phyloP scores from a whole-genome alignment of 495 filamentous ascomycete genomes.

The Trichocladium antarcticum region DNA sequence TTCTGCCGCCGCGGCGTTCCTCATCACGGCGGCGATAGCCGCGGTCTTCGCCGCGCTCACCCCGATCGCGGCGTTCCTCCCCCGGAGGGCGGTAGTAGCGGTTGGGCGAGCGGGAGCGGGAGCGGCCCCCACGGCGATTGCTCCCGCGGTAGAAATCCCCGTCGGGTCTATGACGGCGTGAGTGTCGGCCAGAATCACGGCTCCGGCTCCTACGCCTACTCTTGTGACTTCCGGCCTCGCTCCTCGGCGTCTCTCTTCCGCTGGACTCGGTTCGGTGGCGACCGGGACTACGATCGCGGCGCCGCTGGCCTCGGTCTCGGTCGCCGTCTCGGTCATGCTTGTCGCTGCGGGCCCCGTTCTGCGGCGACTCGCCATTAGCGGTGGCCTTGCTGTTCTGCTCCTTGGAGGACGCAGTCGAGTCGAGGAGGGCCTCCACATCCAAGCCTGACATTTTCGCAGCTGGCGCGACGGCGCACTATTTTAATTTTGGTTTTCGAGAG shows the following conservation, averaged over 20 bases:
- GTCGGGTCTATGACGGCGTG: constrained; percentile 63
- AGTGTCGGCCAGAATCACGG: constrained; percentile 66
- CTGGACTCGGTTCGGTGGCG: constrained; percentile 31
- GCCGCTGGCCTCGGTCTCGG: constrained; percentile 52
- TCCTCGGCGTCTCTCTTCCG: constrained; percentile 52
- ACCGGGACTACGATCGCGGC: constrained; percentile 56
- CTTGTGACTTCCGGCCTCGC: constrained; percentile 76
- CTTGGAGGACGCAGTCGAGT: constrained; percentile 64
- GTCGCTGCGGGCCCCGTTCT: constrained; percentile 44
- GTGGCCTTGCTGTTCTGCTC: constrained; percentile 27
- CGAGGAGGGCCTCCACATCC: constrained; percentile 87
- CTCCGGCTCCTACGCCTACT: constrained; percentile 75
- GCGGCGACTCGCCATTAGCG: constrained; percentile 39
- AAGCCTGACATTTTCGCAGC: constrained; percentile 62
- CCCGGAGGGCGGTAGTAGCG: constrained; percentile 63
- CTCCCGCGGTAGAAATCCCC: constrained; percentile 67
- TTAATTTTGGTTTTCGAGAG: background rate
- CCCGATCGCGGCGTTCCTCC: constrained; percentile 45
- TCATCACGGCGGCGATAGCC: constrained; percentile 40
- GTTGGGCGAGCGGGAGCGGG: constrained; percentile 65
- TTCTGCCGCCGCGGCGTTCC: constrained; percentile 40
- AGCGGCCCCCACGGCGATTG: constrained; percentile 42
- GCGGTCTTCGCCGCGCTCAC: constrained; percentile 35
- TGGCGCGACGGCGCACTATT: background rate
- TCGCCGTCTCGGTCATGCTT: constrained; percentile 36